phyloP scores from a whole-genome alignment of 257 asterid genomes.

The Scutellaria galericulata region DNA sequence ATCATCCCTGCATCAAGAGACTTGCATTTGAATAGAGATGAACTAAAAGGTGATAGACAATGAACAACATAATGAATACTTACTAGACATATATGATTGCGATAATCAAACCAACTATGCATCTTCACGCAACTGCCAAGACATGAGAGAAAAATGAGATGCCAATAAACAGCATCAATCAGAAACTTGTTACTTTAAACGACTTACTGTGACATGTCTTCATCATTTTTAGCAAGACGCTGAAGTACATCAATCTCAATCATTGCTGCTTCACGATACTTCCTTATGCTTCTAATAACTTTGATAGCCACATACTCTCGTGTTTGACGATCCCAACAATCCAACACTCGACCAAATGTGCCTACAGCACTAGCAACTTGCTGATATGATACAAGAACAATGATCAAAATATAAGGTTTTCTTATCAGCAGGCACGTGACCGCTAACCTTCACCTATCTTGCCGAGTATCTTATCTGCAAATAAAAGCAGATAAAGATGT shows the following conservation, averaged over 20 bases:
- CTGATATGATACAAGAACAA: slow-evolving; percentile 76
- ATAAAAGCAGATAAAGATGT: slow-evolving; percentile 33
- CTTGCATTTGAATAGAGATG: slow-evolving; percentile 22
- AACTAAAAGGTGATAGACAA: slow-evolving; percentile 9
- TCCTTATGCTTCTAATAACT: slow-evolving; percentile 72
- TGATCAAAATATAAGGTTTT: slow-evolving; percentile 58
- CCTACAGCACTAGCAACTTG: slow-evolving; percentile 92
- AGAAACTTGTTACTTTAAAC: slow-evolving; percentile 25
- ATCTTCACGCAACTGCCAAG: slow-evolving; percentile 80
- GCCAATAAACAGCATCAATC: slow-evolving; percentile 5
- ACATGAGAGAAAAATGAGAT: slow-evolving; percentile 25
- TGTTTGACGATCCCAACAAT: slow-evolving; percentile 85
- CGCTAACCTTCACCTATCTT: slow-evolving; percentile 97
- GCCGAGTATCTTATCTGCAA: slow-evolving; percentile 84
- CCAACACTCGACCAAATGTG: slow-evolving; percentile 93
- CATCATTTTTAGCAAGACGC: slow-evolving; percentile 62
- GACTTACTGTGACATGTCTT: slow-evolving; percentile 68
- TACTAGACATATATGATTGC: slow-evolving; percentile 81
- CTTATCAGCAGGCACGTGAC: slow-evolving; percentile 66
- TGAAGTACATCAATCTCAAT: slow-evolving; percentile 70
- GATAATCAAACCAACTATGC: slow-evolving; percentile 83
- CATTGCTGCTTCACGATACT: slow-evolving; percentile 90
- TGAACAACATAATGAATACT: slow-evolving; percentile 45
- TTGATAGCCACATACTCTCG: slow-evolving; percentile 73
- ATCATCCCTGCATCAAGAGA: slow-evolving; percentile 8